Evolutionary conservation across 75 land plant species (phyloP), one percentile per base, ranked within the genome.

Genomic region (Cryptomeria japonica): DNA sequence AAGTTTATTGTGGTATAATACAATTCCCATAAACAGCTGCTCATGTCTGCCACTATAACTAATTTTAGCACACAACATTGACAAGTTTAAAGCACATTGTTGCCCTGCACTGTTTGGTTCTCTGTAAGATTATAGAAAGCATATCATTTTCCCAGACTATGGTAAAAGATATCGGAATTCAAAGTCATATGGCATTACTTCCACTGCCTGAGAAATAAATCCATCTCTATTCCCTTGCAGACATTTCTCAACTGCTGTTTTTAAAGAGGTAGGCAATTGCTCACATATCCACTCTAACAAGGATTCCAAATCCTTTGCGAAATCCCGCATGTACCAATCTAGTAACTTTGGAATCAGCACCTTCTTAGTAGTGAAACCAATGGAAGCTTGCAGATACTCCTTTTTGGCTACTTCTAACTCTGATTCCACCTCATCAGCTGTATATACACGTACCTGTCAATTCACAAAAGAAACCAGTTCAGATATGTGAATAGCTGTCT

Each of bases 301-400:
- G 36, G 99, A 96, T 38, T 96, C 94, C 76, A 89, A 58, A 88
- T 97, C 97, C 93, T 98, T 96, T 37, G 99, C 99, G 90, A 98
- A 98, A 86, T 97, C 99, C 49, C 92, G 91, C n/a, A 95, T 89
- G 86, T 97, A 96, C 99, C 99, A 97, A 85, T 97, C 94, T 85
- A 98, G 77, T 0, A 98, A 86, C 88, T 98, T 98, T 22, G 99
- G 99, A 16, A 98, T 95, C 0, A 94, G 88, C 16, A 97, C 82
- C 77, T 93, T 93, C 87, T 91, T 89, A 82, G 88, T 80, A 1
- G 76, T 61, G 44, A 98, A 92, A 13, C 99, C 95, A 36, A 98
- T 89, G 51, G 99, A 92, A 86, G 99, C 97, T 87, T 94, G 95
- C 84, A 98, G 42, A 80, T 94, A 98, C 77, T 98, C 99, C 51